These are phyloP conservation scores for Terana coerulea DNA, from an alignment of 768 basidiomycete genomes.

Conservation along the genomic window DNA sequence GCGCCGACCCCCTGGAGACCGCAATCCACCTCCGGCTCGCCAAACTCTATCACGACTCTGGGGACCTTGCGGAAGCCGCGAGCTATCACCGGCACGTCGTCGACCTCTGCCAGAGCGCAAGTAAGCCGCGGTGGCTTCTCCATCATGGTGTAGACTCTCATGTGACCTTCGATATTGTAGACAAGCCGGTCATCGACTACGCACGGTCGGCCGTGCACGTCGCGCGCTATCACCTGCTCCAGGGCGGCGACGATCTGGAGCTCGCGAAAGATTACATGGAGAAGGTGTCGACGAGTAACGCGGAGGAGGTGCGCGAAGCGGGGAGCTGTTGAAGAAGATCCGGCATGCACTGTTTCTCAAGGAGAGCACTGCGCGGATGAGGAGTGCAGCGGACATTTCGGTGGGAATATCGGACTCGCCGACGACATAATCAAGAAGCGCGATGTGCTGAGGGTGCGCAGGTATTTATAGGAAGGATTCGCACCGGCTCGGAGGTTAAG, in stretches of 20 bases:
- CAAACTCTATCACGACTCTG: slow-evolving; percentile 60
- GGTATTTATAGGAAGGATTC: slow-evolving; percentile 6
- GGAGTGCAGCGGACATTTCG: neutral
- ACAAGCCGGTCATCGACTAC: slow-evolving; percentile 70
- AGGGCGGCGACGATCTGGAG: slow-evolving; percentile 57
- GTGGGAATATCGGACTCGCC: neutral
- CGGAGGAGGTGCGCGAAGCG: slow-evolving; percentile 74
- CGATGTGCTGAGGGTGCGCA: neutral
- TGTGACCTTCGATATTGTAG: slow-evolving; percentile 29
- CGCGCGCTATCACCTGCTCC: slow-evolving; percentile 71
- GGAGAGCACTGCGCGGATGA: neutral
- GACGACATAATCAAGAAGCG: neutral
- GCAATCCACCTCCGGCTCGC: slow-evolving; percentile 73
- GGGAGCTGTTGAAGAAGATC: slow-evolving; percentile 60
- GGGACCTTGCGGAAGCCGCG: slow-evolving; percentile 64
- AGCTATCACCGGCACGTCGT: slow-evolving; percentile 81
- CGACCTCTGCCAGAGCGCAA: slow-evolving; percentile 62
- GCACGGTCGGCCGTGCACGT: slow-evolving; percentile 83
- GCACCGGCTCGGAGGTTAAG: no score
- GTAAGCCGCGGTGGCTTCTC: slow-evolving; percentile 32
- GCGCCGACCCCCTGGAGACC: slow-evolving; percentile 74
- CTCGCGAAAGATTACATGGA: slow-evolving; percentile 75
- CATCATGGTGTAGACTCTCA: neutral
- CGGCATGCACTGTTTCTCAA: slow-evolving; percentile 13
- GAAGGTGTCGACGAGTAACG: slow-evolving; percentile 71